A percentile compares a stretch with the other conserved stretches of the same genome.
Evolutionary conservation across 495 filamentous ascomycete species (phyloP).

Genomic region (Penicillium bialowiezense): DNA sequence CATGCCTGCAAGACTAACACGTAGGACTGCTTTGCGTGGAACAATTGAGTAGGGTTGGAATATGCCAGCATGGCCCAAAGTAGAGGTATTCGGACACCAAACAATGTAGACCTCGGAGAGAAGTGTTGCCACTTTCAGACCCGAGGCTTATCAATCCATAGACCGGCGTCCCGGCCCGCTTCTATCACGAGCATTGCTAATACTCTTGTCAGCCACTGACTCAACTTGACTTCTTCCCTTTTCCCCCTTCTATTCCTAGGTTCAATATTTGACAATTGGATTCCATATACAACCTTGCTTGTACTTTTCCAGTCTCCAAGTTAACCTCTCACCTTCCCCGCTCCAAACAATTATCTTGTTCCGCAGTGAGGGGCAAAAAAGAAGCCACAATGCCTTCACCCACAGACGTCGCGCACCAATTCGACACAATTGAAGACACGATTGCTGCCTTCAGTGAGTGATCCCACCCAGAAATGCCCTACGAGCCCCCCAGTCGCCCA

Average conservation of each 20-base stretch:
- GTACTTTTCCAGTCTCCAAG: too few species aligned
- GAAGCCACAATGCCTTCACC: constrained; percentile 35
- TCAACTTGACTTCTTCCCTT: neutral
- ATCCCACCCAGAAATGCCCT: neutral
- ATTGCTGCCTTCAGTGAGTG: constrained; percentile 78
- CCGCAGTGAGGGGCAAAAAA: constrained; percentile 26
- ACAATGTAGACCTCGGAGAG: constrained; percentile 4
- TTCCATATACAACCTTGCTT: too few species aligned
- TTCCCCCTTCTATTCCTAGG: neutral
- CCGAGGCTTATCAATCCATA: constrained; percentile 11
- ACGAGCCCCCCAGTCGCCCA: neutral
- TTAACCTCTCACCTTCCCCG: neutral
- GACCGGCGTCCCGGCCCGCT: constrained; percentile 20
- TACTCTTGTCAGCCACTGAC: constrained; percentile 25
- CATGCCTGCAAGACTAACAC: too few species aligned
- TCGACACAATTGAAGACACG: constrained; percentile 84
- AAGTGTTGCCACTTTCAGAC: neutral
- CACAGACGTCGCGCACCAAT: constrained; percentile 41
- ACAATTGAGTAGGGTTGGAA: too few species aligned
- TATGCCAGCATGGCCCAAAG: too few species aligned
- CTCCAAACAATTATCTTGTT: neutral
- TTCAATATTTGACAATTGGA: too few species aligned
- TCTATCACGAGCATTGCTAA: constrained; percentile 32
- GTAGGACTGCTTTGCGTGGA: too few species aligned
- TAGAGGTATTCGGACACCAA: neutral